These are phyloP conservation scores for Penicillium nucicola DNA, from an alignment of 495 filamentous ascomycete genomes.

Conservation along the genomic window DNA sequence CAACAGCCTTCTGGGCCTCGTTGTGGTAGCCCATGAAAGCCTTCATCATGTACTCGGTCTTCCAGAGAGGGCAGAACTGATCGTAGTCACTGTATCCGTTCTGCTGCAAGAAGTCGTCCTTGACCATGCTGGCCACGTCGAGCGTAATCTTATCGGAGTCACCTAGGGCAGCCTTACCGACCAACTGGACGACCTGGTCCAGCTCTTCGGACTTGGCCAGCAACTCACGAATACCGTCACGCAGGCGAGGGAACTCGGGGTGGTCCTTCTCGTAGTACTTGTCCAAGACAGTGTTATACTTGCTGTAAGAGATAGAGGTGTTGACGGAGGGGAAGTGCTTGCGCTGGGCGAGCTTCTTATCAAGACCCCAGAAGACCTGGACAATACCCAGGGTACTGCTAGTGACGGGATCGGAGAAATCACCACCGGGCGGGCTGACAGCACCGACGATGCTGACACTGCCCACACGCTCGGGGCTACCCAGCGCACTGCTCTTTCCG, in stretches of 20 bases:
- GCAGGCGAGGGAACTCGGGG: conserved; percentile 89
- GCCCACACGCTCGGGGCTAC: conserved; percentile 81
- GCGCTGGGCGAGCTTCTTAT: conserved; percentile 98
- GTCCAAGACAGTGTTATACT: conserved; percentile 85
- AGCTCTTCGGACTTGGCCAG: conserved; percentile 93
- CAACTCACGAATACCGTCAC: conserved; percentile 89
- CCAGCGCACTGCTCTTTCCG: conserved; percentile 78
- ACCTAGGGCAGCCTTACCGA: conserved; percentile 93
- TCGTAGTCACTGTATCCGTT: conserved; percentile 99
- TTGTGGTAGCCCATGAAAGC: conserved; percentile 97
- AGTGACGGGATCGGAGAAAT: conserved; percentile 99
- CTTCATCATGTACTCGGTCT: conserved; percentile 99
- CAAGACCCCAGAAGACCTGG: conserved; percentile 99
- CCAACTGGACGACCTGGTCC: conserved; percentile 97
- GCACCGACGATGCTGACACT: conserved; percentile 98
- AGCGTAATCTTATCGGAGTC: conserved; percentile 98
- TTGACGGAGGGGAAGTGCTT: conserved; percentile 99
- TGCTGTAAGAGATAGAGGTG: conserved; percentile 92
- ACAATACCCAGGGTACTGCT: conserved; percentile 93
- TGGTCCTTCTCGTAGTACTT: conserved; percentile 89
- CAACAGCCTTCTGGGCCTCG: conserved; percentile 91
- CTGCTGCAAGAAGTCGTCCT: conserved; percentile 99
- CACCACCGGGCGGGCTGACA: conserved; percentile 94
- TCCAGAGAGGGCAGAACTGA: conserved; percentile 98
- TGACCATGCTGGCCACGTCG: conserved; percentile 85